Evolutionary conservation across 768 basidiomycete species (phyloP), one percentile per base, ranked within the genome.

Genomic region (Kwoniella pini): DNA sequence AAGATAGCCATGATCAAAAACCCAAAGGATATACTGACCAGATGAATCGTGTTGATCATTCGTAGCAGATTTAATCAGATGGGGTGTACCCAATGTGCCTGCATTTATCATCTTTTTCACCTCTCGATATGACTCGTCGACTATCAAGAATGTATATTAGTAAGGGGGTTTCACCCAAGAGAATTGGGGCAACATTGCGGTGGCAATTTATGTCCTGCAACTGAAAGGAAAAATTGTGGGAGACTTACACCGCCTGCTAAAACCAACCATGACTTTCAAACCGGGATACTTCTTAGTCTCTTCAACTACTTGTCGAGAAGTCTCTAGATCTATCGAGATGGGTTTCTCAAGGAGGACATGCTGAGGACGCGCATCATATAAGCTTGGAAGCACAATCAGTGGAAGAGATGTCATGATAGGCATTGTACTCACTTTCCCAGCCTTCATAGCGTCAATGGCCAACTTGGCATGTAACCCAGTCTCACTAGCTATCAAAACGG

Each of bases 331-430:
- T 19, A 63, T 54, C 4, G 64, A 62, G 30, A 69, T 66, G 11
- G 68, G 68, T 52, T 69, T 69, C 54, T 69, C 68, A 2, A 63
- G 38, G n/a, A 69, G 54, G 26, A 65, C 58, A 50, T 69, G 60
- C 64, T 64, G 30, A n/a, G n/a, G n/a, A n/a, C n/a, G n/a, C n/a
- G n/a, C n/a, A n/a, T n/a, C n/a, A n/a, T n/a, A n/a, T n/a, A n/a
- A n/a, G n/a, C n/a, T n/a, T n/a, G n/a, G n/a, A n/a, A 11, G 6
- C 19, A 42, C n/a, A 15, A 7, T 42, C 53, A 54, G 19, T 40
- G 13, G 21, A 12, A 13, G 17, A 24, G 40, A 6, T 43, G 13
- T 13, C 3, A 27, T 30, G 6, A 36, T 52, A 52, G 21, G 21
- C 13, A 28, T 1, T 38, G 13, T 27, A 19, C 55, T 48, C 48